phyloP scores from a whole-genome alignment of 495 filamentous ascomycete species.

The Lophiotrema nucula region DNA sequence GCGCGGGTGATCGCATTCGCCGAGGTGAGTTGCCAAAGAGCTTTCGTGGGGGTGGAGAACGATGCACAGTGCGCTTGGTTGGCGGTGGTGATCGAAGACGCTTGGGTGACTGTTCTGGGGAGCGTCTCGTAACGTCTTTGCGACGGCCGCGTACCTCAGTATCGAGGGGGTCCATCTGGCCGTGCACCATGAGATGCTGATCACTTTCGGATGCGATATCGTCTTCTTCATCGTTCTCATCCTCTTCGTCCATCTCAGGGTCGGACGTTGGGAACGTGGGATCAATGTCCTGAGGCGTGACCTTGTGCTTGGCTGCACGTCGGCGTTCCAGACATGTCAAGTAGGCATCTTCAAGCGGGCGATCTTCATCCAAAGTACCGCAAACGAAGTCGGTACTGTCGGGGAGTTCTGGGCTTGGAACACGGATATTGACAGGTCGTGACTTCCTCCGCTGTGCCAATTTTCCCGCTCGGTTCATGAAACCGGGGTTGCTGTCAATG shows the following conservation, averaged over 20 bases:
- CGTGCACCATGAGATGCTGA: conserved; percentile 56
- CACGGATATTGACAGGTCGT: conserved; percentile 59
- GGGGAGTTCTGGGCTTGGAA: conserved; percentile 78
- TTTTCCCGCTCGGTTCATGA: conserved; percentile 10
- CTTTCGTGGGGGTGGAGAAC: conserved; percentile 63
- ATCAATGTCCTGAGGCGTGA: conserved; percentile 92
- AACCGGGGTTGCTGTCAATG: conserved; percentile 46
- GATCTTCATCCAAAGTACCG: conserved; percentile 93
- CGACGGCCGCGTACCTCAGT: conserved; percentile 43
- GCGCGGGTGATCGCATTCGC: conserved; percentile 65
- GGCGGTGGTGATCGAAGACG: conserved; percentile 50
- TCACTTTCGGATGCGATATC: conserved; percentile 51
- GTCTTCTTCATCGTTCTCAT: conserved; percentile 44
- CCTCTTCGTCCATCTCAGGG: conserved; percentile 69
- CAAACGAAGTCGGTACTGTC: conserved; percentile 98
- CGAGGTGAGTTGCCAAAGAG: conserved; percentile 68
- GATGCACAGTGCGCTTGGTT: conserved; percentile 41
- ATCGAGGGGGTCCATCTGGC: conserved; percentile 51
- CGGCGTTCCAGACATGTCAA: conserved; percentile 79
- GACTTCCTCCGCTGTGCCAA: conserved; percentile 33
- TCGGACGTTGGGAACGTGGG: conserved; percentile 95
- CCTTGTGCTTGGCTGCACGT: conserved; percentile 71
- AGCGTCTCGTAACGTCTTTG: conserved; percentile 42
- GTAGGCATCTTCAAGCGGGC: conserved; percentile 88
- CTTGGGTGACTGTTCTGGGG: conserved; percentile 51